Evolutionary conservation across 1,284 basidiomycete genomes (phyloP).

Genomic region (Rhodotorula sp.): DNA sequence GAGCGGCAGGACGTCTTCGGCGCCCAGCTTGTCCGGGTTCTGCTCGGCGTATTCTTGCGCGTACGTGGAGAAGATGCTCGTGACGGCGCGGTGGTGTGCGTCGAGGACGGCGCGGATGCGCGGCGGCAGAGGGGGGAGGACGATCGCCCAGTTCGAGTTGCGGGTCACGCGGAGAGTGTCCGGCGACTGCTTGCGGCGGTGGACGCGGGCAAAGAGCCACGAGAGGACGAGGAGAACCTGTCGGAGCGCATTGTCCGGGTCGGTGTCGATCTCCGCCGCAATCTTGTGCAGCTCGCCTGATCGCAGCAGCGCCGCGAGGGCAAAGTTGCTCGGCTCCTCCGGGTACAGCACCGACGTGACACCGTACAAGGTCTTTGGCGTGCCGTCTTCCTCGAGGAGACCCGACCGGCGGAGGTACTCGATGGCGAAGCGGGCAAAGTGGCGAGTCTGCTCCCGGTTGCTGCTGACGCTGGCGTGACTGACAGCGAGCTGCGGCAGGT

Average conservation of each 20-base stretch:
- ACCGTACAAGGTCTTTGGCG: constrained; percentile 57
- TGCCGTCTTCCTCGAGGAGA: constrained; percentile 57
- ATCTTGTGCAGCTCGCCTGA: constrained; percentile 61
- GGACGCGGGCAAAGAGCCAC: constrained; percentile 61
- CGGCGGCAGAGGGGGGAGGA: constrained; percentile 57
- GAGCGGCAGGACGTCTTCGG: constrained; percentile 56
- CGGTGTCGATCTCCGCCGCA: constrained; percentile 51
- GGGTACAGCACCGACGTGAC: constrained; percentile 55
- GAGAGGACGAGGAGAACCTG: constrained; percentile 59
- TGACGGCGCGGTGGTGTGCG: constrained; percentile 57
- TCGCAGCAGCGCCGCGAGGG: constrained; percentile 60
- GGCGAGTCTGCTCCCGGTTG: constrained; percentile 58
- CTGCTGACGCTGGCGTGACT: constrained; percentile 54
- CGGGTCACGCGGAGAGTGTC: constrained; percentile 51
- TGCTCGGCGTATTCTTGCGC: constrained; percentile 56
- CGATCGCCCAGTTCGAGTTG: constrained; percentile 59
- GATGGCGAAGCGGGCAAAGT: constrained; percentile 67
- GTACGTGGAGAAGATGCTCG: constrained; percentile 59
- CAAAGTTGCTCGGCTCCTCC: constrained; percentile 66
- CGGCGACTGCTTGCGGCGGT: constrained; percentile 55
- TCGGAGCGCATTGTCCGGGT: constrained; percentile 53
- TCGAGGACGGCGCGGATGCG: constrained; percentile 53
- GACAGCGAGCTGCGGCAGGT: constrained; percentile 61
- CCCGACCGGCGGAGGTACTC: constrained; percentile 63
- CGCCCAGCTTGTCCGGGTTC: constrained; percentile 50